Evolutionary conservation across 345 rosid genomes (phyloP), one percentile per base, ranked within the genome.

Genomic region (Eucalyptus rudis): DNA sequence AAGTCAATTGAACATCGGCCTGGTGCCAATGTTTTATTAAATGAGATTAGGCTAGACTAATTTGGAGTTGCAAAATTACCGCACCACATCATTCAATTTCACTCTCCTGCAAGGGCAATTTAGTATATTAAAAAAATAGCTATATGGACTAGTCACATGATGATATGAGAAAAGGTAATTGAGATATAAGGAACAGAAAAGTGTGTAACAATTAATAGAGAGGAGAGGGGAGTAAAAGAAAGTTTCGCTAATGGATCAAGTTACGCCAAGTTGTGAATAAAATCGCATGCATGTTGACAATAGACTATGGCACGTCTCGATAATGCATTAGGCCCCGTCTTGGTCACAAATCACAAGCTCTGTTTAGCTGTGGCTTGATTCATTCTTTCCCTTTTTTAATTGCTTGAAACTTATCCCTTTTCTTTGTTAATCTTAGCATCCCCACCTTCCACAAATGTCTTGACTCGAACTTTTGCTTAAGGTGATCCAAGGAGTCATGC

Each of bases 241-340:
- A 66, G 11, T 12, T 66, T 3, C 36, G 3, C 36, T 33, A 33
- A 33, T 33, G 36, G 36, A 33, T 33, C 36, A 33, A 33, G 36
- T 33, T 33, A 33, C 36, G 36, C 36, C 36, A 2, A 33, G 11
- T 66, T 5, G 40, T 9, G 5, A 66, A 15, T 9, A 66, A n/a
- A 12, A 2, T 66, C 3, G 6, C 33, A 7, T 29, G 33, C 64
- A 24, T 62, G 68, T 9, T 13, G 3, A 2, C 33, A 27, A 27
- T 4, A 5, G 1, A 58, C n/a, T 11, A 27, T 7, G 33, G 17
- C 68, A 29, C 1, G 1, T 62, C 33, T 62, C 0, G 5, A 12
- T 62, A 14, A 29, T 13, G 33, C 13, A 58, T 29, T 12, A 29
- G 31, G 33, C 17, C 31, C 17, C 3, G 4, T 62, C 33, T 14